Base-by-base conservation (phyloP, 306 rosid species). In the Hylodesmum podocarpum region DNA sequence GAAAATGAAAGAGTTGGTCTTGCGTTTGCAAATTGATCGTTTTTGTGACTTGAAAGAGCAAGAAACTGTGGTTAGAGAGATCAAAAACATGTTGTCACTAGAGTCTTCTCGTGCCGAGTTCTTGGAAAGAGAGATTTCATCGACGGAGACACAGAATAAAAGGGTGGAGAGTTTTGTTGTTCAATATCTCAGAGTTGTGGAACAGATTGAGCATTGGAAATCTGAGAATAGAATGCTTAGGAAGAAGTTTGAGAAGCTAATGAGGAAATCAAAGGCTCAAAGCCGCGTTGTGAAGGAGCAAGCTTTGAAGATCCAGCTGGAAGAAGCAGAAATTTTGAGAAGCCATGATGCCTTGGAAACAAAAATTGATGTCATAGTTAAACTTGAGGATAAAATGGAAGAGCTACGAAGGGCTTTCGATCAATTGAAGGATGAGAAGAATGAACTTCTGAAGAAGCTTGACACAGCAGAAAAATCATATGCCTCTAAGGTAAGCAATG, bases 1-100 rank as follows among this genome's bases (percentile, higher is more conserved):
- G 80, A 79, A 84, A 39, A 84, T 49, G 81, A 82, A 64, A 31
- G 97, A 84, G 80, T 34, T 57, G 76, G 88, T 82, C 25, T 79
- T 90, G 0, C 78, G 78, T 76, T 73, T 67, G 79, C 66, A 82
- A 70, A 83, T 90, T 37, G 62, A 77, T 37, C 71, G 69, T 58
- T 90, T 83, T 46, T 80, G 84, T 36, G 82, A 86, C 16, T 66
- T 90, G 82, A 89, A 85, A 72, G 93, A 93, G 76, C 59, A 72
- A 72, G 91, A 89, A 78, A 70, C 76, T 75, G n/a, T 73, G 69
- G 69, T 88, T 29, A 34, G 57, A 41, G 89, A 88, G 79, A 58
- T 86, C 5, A 84, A 22, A 41, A 85, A 82, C 86, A 65, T 68
- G 7, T 64, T 89, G 82, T 54, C 81, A 16, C 33, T 85, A 51